phyloP scores from a whole-genome alignment of 192 early-diverging fungal species.

The Entophlyctis luteolus region DNA sequence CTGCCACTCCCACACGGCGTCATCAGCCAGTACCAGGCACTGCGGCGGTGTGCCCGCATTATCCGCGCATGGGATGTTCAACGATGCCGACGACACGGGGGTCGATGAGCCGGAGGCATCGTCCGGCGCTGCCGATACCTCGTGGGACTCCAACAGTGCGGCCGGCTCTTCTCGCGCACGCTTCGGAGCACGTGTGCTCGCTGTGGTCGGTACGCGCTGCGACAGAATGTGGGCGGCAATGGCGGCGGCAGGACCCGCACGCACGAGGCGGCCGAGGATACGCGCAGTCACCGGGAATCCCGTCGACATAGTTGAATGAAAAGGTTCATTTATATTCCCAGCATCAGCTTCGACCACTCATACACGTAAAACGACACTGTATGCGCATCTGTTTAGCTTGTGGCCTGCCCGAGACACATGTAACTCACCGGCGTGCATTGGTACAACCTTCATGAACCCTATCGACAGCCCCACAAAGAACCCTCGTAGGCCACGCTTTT shows the following conservation, averaged over 20 bases:
- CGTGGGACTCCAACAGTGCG: background rate
- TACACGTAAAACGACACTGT: conserved; percentile 82
- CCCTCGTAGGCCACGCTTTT: conserved; percentile 66
- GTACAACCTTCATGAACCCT: conserved; percentile 91
- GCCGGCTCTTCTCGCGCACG: background rate
- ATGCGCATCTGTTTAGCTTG: background rate
- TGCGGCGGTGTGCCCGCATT: background rate
- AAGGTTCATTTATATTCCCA: conserved; percentile 44
- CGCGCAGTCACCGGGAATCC: too few species aligned
- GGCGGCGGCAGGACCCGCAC: background rate
- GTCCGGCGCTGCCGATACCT: background rate
- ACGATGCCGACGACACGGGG: background rate
- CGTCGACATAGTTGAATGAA: too few species aligned
- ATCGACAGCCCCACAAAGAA: conserved; percentile 97
- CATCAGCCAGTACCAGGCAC: background rate
- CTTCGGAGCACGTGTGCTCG: background rate
- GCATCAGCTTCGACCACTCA: conserved; percentile 64
- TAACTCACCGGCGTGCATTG: conserved; percentile 68
- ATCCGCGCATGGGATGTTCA: background rate
- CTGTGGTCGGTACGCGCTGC: background rate
- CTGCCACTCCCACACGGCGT: conserved; percentile 1
- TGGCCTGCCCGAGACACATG: background rate
- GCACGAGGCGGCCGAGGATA: background rate
- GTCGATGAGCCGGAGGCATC: too few species aligned
- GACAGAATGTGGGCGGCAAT: background rate